Evolutionary conservation across 2,329 filamentous ascomycete genomes (phyloP).

Genomic region (Periconia sp.): DNA sequence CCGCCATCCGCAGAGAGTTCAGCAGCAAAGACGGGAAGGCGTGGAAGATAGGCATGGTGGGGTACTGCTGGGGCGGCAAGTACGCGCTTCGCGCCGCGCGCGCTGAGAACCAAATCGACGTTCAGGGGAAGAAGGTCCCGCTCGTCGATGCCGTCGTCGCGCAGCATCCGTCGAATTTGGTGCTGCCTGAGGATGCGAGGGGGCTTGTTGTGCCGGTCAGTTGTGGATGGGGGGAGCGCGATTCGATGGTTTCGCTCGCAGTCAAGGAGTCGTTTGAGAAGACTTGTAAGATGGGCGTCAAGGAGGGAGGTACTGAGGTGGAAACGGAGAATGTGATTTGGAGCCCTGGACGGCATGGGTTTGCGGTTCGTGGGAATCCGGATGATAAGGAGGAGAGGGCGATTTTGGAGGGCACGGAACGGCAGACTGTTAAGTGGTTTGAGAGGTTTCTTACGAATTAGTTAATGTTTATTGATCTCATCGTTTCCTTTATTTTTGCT

Average conservation of each 20-base stretch:
- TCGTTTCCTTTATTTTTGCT: no score
- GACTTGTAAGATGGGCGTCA: constrained; percentile 10
- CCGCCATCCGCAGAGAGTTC: constrained; percentile 31
- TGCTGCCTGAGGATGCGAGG: constrained; percentile 35
- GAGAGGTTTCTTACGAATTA: constrained; percentile 13
- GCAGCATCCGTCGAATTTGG: constrained; percentile 42
- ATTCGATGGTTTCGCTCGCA: constrained; percentile 13
- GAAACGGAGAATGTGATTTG: constrained; percentile 19
- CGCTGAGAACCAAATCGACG: constrained; percentile 37
- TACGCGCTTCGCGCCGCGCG: constrained; percentile 17
- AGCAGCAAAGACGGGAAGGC: constrained; percentile 7
- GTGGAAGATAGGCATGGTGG: constrained; percentile 35
- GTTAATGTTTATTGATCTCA: no score
- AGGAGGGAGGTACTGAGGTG: constrained; percentile 12
- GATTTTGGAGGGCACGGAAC: constrained; percentile 21
- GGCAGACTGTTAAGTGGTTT: constrained; percentile 26
- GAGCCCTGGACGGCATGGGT: constrained; percentile 25
- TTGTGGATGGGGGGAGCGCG: constrained; percentile 21
- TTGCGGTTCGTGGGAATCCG: constrained; percentile 27
- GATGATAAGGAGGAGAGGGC: constrained; percentile 21
- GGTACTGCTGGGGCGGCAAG: constrained; percentile 44
- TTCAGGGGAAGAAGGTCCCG: constrained; percentile 36
- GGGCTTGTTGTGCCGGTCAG: constrained; percentile 18
- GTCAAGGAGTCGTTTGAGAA: constrained; percentile 21
- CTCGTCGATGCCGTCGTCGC: constrained; percentile 43